These are phyloP conservation scores for Adansonia rubrostipa DNA, from an alignment of 441 rosid species.

Conservation along the genomic window DNA sequence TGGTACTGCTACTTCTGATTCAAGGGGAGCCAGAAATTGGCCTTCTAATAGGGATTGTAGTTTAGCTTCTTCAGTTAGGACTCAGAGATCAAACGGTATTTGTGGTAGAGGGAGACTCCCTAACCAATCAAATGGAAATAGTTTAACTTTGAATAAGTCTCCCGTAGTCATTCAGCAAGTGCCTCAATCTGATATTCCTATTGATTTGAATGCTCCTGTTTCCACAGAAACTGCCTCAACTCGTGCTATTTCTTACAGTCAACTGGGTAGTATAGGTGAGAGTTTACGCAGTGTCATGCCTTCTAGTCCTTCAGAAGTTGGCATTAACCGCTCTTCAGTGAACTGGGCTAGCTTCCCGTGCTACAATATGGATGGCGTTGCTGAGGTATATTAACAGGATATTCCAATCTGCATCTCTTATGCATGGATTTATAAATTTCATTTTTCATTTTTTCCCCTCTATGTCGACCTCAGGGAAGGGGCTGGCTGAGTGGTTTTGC, in stretches of 20 bases:
- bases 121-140: constrained; percentile 54
- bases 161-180: too few species aligned
- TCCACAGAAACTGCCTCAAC: constrained; percentile 41
- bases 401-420: constrained; percentile 30
- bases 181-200: too few species aligned
- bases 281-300: constrained; percentile 49
- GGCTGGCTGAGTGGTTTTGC: not conserved
- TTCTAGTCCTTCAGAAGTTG: constrained; percentile 61
- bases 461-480: too few species aligned
- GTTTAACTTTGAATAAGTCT: too few species aligned
- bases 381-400: constrained; percentile 67
- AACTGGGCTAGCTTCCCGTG: constrained; percentile 56
- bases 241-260: constrained; percentile 38
- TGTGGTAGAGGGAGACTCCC: constrained; percentile 48
- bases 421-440: not conserved
- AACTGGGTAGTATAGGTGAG: constrained; percentile 43
- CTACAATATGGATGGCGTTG: constrained; percentile 80
- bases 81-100: constrained; percentile 51
- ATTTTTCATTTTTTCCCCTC: too few species aligned
- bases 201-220: constrained; percentile 38
- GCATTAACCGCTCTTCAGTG: constrained; percentile 45
- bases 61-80: constrained; percentile 53
- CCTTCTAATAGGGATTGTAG: constrained; percentile 47
- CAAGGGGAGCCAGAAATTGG: constrained; percentile 58
- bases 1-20: constrained; percentile 61